Evolutionary conservation across 148 eudicot genomes (phyloP), one percentile per base, ranked within the genome.

Genomic region (Spergularia bocconei): DNA sequence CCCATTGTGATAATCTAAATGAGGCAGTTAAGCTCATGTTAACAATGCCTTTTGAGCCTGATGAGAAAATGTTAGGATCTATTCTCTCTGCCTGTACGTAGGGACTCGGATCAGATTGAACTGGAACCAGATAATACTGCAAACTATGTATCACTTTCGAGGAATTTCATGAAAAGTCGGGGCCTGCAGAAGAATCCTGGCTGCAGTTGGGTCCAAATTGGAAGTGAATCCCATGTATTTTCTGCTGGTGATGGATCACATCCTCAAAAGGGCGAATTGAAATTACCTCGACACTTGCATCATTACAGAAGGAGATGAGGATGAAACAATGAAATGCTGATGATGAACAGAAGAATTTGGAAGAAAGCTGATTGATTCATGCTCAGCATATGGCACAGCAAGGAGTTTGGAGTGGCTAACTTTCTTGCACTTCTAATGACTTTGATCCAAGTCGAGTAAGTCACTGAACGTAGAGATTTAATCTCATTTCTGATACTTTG

Each of bases 161-260:
- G 89, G 76, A 36, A 70, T 47, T 20, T 82, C 13, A 81, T 86
- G 85, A 88, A 77, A 79, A 69, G 29, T 36, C 81, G 52, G 72
- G 80, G 85, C 15, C 17, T 79, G 66, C 59, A 17, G 65, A 86
- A 88, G 74, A 71, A 33, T 38, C 83, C 86, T 9, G 89, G 87
- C 29, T 84, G 88, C 70, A 88, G 87, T 80, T 87, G 87, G 86
- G 76, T 81, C 75, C 83, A 82, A 70, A 78, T 84, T 41, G 87
- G 87, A 23, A 70, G 62, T 47, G 81, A 86, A 47, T 48, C 20
- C 72, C 81, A 69, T 79, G 86, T 83, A 19, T 87, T 83, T 87
- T 81, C 79, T 61, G 84, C 88, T 10, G 81, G 82, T 68, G 87
- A 85, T 70, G 76, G 48, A 69, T 81, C 79, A 20, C 85, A 88